Conservation (phyloP, 192 early-diverging fungal species). For the Chytriomyces sp. region DNA sequence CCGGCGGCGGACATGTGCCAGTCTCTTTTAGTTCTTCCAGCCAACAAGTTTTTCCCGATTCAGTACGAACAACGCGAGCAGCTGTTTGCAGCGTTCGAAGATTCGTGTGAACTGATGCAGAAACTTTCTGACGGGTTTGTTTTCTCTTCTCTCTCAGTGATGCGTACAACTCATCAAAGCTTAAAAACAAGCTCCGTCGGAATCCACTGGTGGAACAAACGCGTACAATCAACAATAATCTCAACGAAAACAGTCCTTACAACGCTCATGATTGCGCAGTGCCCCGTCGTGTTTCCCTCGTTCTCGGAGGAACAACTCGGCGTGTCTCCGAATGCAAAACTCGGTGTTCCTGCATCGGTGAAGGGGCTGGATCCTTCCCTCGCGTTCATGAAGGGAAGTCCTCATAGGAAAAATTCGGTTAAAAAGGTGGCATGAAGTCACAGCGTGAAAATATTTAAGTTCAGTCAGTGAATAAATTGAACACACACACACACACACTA, state of each 20-base stretch:
- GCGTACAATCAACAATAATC: background rate
- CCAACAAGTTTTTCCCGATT: constrained; percentile 16
- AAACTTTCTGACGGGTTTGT: background rate
- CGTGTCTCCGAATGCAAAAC: background rate
- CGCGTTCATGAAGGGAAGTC: background rate
- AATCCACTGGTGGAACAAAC: constrained; percentile 23
- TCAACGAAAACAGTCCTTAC: background rate
- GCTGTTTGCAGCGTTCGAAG: background rate
- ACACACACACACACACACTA: too few relatives aligned
- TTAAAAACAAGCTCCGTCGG: constrained; percentile 6
- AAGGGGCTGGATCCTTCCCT: background rate
- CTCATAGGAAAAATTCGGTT: background rate
- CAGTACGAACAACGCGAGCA: background rate
- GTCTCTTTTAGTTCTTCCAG: background rate
- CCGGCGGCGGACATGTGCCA: background rate
- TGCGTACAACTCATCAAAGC: background rate
- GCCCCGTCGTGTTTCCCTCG: background rate
- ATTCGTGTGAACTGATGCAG: constrained; percentile 23
- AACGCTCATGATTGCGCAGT: background rate
- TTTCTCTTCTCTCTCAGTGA: background rate
- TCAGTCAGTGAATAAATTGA: background rate
- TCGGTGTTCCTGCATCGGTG: background rate
- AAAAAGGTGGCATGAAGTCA: background rate
- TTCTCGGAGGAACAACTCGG: background rate
- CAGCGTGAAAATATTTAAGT: background rate